Conservation (phyloP, 768 basidiomycete species). For the Xanthoconium stramineum region DNA sequence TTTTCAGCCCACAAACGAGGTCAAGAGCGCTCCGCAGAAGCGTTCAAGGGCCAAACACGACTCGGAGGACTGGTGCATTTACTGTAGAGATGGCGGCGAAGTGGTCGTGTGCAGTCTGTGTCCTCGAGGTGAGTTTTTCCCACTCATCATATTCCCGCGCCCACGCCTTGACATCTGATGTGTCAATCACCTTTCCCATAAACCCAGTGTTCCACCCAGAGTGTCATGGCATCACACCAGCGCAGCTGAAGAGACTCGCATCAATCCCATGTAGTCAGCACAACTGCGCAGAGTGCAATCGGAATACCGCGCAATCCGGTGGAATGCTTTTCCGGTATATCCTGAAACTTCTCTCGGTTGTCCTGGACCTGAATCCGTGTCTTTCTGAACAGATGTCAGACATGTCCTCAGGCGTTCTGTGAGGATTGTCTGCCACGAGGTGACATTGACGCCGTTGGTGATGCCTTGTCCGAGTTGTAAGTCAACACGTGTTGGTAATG, state of each 20-base stretch:
- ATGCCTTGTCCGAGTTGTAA: slow-evolving; percentile 56
- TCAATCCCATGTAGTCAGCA: slow-evolving; percentile 48
- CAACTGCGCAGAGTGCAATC: slow-evolving; percentile 41
- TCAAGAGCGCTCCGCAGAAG: slow-evolving; percentile 28
- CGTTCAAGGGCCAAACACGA: slow-evolving; percentile 39
- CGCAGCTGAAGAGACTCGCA: slow-evolving; percentile 26
- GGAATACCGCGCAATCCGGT: slow-evolving; percentile 45
- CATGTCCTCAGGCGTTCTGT: slow-evolving; percentile 57
- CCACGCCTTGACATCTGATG: slow-evolving; percentile 1
- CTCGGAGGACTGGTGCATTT: slow-evolving; percentile 56
- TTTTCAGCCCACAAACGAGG: slow-evolving; percentile 12
- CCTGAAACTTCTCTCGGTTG: background rate
- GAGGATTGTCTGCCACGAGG: slow-evolving; percentile 56
- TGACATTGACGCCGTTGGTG: slow-evolving; percentile 51
- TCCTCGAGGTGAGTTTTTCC: slow-evolving; percentile 46
- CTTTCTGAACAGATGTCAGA: slow-evolving; percentile 44
- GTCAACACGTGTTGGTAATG: slow-evolving; percentile 16
- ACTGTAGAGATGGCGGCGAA: slow-evolving; percentile 59
- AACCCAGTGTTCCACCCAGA: slow-evolving; percentile 49
- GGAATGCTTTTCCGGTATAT: slow-evolving; percentile 57
- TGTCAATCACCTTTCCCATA: background rate
- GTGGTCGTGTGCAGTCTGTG: slow-evolving; percentile 46
- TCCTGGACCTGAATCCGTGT: slow-evolving; percentile 1
- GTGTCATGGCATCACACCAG: slow-evolving; percentile 41
- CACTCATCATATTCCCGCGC: background rate